Base-by-base conservation (phyloP, 2,329 filamentous ascomycete genomes). In the Aureobasidium sp. region DNA sequence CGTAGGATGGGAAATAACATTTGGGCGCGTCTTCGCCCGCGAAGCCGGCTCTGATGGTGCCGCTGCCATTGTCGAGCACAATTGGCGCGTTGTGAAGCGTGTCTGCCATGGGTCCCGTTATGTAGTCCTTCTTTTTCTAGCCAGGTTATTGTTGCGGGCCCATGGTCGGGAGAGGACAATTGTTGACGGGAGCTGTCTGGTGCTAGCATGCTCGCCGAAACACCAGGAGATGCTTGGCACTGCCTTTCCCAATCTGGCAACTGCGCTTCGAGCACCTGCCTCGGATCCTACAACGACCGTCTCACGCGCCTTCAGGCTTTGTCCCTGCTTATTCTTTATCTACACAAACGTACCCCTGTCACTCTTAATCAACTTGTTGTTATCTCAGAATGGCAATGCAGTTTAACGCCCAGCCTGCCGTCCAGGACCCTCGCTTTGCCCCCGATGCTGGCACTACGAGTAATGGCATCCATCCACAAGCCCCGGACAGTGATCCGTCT, bases 1-100 rank as follows among this genome's bases (percentile, higher is more conserved):
- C 94, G 75, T 93, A 97, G 20, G 94, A 97, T 5, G 94, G 94
- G 73, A 99, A 99, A 79, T 89, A 95, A 80, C 91, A 96, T 80
- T 96, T 96, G 22, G 94, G 94, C 55, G 93, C 81, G 74, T 99
- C 94, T 71, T 97, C 92, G 68, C 94, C 94, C 39, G 94, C 94
- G 74, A 97, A 99, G 25, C 94, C 94, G 61, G 94, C 94, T 74
- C 95, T 86, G 74, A 99, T 97, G 5, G 94, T 99, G 67, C 94
- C 94, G 68, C 92, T 97, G 71, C 94, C 94, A 79, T 99, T 99
- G 84, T 99, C 94, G 72, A 99, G 89, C 73, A 99, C 94, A 76
- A 99, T 96, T 64, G 94, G 92, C 68, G 91, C 92, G 82, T 99
- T 99, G 82, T 97, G 94, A 62, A 97, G 86, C 2, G 60, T 62